phyloP scores from a whole-genome alignment of 1,139 yeast genomes.

The Pichia sp. region DNA sequence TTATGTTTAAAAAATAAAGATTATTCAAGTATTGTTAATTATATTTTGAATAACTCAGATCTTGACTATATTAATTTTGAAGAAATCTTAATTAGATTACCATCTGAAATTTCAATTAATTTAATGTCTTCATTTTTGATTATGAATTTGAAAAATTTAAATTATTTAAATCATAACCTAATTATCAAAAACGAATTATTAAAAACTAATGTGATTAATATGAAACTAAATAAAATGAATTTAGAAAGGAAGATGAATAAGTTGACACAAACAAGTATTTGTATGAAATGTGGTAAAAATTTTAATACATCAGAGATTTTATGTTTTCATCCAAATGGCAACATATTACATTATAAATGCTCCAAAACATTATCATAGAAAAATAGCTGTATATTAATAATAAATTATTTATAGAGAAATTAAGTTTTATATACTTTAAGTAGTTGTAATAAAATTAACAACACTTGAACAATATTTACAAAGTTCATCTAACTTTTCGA shows the following conservation, averaged over 20 bases:
- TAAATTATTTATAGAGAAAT: neutral
- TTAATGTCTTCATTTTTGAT: slow-evolving; percentile 42
- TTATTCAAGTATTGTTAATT: slow-evolving; percentile 12
- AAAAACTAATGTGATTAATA: slow-evolving; percentile 29
- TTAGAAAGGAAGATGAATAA: slow-evolving; percentile 34
- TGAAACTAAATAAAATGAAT: slow-evolving; percentile 27
- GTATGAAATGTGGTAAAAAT: slow-evolving; percentile 54
- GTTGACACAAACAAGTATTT: slow-evolving; percentile 38
- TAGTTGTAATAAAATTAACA: slow-evolving; percentile 49
- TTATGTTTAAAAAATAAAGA: slow-evolving; percentile 17
- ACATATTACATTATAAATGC: slow-evolving; percentile 70
- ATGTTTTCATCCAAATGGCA: slow-evolving; percentile 44
- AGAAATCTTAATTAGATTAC: slow-evolving; percentile 46
- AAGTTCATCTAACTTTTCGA: slow-evolving; percentile 54
- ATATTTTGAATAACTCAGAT: slow-evolving; percentile 36
- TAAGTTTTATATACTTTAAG: slow-evolving; percentile 20
- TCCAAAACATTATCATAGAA: slow-evolving; percentile 11
- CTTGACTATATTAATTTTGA: slow-evolving; percentile 44
- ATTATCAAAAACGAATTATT: slow-evolving; percentile 31
- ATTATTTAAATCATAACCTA: slow-evolving; percentile 25
- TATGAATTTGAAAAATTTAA: slow-evolving; percentile 39
- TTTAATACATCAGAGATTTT: slow-evolving; percentile 56
- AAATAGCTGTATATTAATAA: neutral
- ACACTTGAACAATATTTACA: slow-evolving; percentile 84
- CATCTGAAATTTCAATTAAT: slow-evolving; percentile 41